These are phyloP conservation scores for Pseudonectria buxi DNA, from an alignment of 2,329 filamentous ascomycete species.

Conservation along the genomic window DNA sequence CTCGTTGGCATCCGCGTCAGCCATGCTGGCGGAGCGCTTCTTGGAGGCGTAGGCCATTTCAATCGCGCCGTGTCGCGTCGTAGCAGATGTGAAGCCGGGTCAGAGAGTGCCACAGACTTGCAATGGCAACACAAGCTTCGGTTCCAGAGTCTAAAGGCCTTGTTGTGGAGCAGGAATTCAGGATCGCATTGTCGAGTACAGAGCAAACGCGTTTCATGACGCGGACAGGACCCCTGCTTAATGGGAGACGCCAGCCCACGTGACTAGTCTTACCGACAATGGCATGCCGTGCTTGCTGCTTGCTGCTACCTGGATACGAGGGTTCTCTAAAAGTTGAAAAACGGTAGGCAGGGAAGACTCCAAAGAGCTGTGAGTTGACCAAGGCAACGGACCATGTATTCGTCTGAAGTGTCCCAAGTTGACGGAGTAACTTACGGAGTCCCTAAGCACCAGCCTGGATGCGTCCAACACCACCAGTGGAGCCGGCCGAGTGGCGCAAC, in stretches of 20 bases:
- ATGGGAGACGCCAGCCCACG: slow-evolving; percentile 14
- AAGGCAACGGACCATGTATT: no score
- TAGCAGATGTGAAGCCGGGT: background rate
- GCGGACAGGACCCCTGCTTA: slow-evolving; percentile 1
- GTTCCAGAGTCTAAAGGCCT: background rate
- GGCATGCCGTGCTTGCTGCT: no score
- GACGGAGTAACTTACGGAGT: no score
- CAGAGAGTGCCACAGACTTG: background rate
- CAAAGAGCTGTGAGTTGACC: no score
- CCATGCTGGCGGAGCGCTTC: slow-evolving; percentile 29
- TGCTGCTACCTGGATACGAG: no score
- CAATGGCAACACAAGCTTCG: background rate
- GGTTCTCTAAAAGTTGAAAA: no score
- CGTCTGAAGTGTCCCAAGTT: no score
- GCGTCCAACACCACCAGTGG: background rate
- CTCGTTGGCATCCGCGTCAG: slow-evolving; percentile 29
- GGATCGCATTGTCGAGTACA: background rate
- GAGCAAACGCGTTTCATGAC: background rate
- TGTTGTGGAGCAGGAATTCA: background rate
- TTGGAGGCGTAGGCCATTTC: slow-evolving; percentile 24
- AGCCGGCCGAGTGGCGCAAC: background rate
- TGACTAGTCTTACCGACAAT: slow-evolving; percentile 2
- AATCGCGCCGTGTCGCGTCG: slow-evolving; percentile 1
- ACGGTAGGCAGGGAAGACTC: no score
- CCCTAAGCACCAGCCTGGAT: background rate